A percentile compares a stretch with the other conserved stretches of the same genome.
Evolutionary conservation across 108 stramenopile genomes (phyloP).

Genomic region (Skeletonema potamos): DNA sequence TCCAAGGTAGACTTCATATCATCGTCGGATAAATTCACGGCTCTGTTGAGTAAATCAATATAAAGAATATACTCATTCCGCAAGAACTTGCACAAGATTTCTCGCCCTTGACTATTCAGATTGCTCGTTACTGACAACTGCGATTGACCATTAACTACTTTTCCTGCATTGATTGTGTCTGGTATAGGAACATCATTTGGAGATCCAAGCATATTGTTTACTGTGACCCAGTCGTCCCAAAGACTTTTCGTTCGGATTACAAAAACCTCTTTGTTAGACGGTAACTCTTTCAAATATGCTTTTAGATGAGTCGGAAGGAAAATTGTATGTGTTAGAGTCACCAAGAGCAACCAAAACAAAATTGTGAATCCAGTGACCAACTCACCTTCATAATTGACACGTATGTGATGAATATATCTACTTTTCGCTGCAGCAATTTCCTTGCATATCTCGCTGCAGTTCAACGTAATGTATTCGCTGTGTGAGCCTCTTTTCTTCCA

Average conservation of each 20-base stretch:
- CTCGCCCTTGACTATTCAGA: constrained; percentile 31
- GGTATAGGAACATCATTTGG: constrained; percentile 1
- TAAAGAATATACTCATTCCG: constrained; percentile 49
- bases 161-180: not conserved
- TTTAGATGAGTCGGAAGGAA: no score
- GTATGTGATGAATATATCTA: not conserved
- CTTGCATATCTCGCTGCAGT: constrained; percentile 1
- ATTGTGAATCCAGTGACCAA: not conserved
- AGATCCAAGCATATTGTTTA: constrained; percentile 44
- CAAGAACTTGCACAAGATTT: constrained; percentile 43
- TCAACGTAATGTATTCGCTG: not conserved
- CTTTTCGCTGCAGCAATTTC: not conserved
- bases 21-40: constrained; percentile 40
- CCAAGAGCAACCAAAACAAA: no score
- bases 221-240: constrained; percentile 59
- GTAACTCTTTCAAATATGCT: constrained; percentile 2
- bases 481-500: not conserved
- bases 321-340: no score
- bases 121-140: constrained; percentile 41
- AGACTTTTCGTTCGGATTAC: constrained; percentile 52
- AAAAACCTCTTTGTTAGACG: constrained; percentile 18
- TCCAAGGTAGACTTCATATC: constrained; percentile 29
- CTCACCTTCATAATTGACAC: constrained; percentile 8
- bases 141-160: not conserved
- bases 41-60: constrained; percentile 41